Conservation (phyloP, 495 filamentous ascomycete genomes). For the Aspergillus nanangensis region DNA sequence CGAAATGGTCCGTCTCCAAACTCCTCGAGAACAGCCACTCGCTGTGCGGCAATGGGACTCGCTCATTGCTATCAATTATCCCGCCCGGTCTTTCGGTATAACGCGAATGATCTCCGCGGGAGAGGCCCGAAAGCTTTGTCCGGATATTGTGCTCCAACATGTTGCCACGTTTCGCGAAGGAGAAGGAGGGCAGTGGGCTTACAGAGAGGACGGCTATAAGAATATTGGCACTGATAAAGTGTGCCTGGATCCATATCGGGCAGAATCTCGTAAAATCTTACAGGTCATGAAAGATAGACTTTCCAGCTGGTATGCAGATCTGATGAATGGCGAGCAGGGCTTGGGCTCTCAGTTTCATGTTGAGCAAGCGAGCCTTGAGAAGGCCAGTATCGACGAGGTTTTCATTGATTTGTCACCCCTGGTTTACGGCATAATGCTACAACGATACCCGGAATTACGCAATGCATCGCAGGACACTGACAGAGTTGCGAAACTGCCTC, state of each 20-base stretch:
- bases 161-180: constrained; percentile 95
- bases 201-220: constrained; percentile 69
- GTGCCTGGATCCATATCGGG: constrained; percentile 85
- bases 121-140: constrained; percentile 88
- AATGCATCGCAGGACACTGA: constrained; percentile 64
- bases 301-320: constrained; percentile 21
- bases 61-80: constrained; percentile 94
- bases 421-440: constrained; percentile 68
- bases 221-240: constrained; percentile 89
- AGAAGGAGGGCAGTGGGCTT: constrained; percentile 79
- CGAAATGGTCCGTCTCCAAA: constrained; percentile 79
- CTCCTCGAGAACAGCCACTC: constrained; percentile 70
- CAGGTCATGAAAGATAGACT: constrained; percentile 74
- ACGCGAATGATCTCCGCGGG: constrained; percentile 65
- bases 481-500: constrained; percentile 63
- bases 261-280: constrained; percentile 79
- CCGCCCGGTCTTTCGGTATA: constrained; percentile 76
- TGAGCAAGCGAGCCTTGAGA: constrained; percentile 68
- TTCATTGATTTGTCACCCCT: constrained; percentile 88
- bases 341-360: constrained; percentile 39
- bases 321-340: constrained; percentile 12
- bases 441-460: constrained; percentile 71
- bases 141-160: constrained; percentile 79
- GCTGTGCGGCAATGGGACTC: constrained; percentile 82
- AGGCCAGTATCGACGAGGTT: constrained; percentile 87